These are phyloP conservation scores for Calocybe indica DNA, from an alignment of 768 basidiomycete species.

Conservation along the genomic window DNA sequence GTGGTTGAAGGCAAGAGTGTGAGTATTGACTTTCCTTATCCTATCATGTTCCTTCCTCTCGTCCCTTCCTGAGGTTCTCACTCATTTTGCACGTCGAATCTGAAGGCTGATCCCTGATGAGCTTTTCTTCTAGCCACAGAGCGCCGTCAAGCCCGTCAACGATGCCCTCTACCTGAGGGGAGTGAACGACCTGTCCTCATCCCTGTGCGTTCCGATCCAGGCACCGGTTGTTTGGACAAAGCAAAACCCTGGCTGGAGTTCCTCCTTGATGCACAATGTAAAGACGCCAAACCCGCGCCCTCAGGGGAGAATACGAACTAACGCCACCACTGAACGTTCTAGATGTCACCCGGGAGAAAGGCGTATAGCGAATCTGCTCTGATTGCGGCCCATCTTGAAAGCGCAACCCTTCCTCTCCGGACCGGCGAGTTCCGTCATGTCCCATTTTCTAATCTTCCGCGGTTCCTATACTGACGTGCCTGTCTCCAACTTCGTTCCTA, in stretches of 20 bases:
- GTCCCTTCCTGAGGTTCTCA: background rate
- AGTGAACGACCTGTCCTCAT: conserved; percentile 38
- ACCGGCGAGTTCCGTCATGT: conserved; percentile 14
- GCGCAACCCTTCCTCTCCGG: conserved; percentile 55
- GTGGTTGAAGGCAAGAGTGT: conserved; percentile 38
- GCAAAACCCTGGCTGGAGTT: conserved; percentile 19
- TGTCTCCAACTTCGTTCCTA: too few species aligned
- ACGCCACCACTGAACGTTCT: too few species aligned
- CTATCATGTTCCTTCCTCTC: conserved; percentile 2
- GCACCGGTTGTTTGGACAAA: conserved; percentile 36
- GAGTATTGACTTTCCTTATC: conserved; percentile 14
- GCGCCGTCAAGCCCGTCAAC: conserved; percentile 44
- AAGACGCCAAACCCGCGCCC: too few species aligned
- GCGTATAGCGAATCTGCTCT: conserved; percentile 52
- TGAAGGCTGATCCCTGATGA: background rate
- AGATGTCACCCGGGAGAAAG: background rate
- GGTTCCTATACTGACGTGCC: conserved; percentile 1
- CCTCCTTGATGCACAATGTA: conserved; percentile 8
- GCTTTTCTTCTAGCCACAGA: conserved; percentile 6
- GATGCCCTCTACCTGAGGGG: conserved; percentile 56
- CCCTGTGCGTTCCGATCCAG: conserved; percentile 46
- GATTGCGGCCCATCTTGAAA: conserved; percentile 54
- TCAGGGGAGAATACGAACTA: too few species aligned
- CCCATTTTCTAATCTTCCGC: background rate
- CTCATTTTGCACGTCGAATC: conserved; percentile 17